Evolutionary conservation across 1,284 basidiomycete species (phyloP), one percentile per base, ranked within the genome.

Genomic region (Trametes hirsuta): DNA sequence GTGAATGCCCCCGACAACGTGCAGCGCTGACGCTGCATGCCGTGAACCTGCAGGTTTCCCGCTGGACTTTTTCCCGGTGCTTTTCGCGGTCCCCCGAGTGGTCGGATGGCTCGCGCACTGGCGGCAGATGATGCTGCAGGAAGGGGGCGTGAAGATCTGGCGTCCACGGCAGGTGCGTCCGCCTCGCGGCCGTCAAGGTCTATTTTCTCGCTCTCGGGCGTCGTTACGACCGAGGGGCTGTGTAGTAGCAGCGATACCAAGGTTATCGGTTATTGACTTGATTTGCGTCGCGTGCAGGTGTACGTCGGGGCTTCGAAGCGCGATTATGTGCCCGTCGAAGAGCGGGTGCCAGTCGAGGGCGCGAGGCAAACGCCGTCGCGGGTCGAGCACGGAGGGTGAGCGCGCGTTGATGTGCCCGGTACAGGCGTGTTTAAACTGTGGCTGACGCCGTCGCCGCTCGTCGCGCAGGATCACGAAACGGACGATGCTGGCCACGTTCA

Each of bases 101-200:
- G 93, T 93, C 22, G 93, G 93, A 10, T 94, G 93, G 93, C 79
- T 94, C 10, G 93, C 93, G 0, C 92, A 94, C 73, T 94, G 92
- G 91, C 80, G 91, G 60, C 89, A 93, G 85, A 92, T 94, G 90
- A 94, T 94, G 92, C 77, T 95, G 55, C 88, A 91, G 69, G 82
- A 88, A 37, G 91, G 87, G 18, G 91, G 91, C 51, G 92, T 95
- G 60, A 95, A 94, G 76, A 95, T 95, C 66, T 95, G 93, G 93
- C 81, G 93, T 44, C 93, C 93, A 42, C 81, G 89, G 68, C 92
- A 95, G 81, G 85, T 92, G 72, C 64, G 76, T 63, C 48, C 47
- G 18, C 25, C 24, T 56, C 25, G 39, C 42, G 53, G 30, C 30
- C 25, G 15, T 41, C 9, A 40, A 39, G 25, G 37, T 56, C 47